These are phyloP conservation scores for Calonectria honghensis DNA, from an alignment of 2,329 filamentous ascomycete genomes.

Conservation along the genomic window DNA sequence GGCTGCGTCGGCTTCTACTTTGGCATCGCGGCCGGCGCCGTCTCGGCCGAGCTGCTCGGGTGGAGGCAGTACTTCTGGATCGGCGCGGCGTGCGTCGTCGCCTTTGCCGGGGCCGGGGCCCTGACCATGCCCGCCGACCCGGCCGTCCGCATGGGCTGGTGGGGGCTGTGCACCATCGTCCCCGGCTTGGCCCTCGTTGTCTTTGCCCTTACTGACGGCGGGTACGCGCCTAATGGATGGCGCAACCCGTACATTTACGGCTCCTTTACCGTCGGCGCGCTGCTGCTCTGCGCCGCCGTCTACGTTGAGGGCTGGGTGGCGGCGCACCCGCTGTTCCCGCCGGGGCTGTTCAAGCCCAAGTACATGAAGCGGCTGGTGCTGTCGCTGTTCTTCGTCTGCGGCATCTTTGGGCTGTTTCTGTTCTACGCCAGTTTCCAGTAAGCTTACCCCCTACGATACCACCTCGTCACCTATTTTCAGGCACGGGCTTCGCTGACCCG, in stretches of 20 bases:
- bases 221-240: slow-evolving; percentile 82
- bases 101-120: slow-evolving; percentile 68
- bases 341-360: slow-evolving; percentile 80
- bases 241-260: slow-evolving; percentile 81
- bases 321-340: slow-evolving; percentile 79
- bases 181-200: slow-evolving; percentile 81
- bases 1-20: slow-evolving; percentile 76
- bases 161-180: slow-evolving; percentile 76
- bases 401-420: slow-evolving; percentile 79
- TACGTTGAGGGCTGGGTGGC: slow-evolving; percentile 85
- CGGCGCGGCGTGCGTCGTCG: slow-evolving; percentile 66
- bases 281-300: slow-evolving; percentile 75
- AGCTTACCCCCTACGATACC: slow-evolving; percentile 49
- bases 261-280: slow-evolving; percentile 76
- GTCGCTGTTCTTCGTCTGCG: slow-evolving; percentile 80
- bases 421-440: slow-evolving; percentile 82
- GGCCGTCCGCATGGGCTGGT: slow-evolving; percentile 78
- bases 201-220: slow-evolving; percentile 84
- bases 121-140: slow-evolving; percentile 62
- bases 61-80: slow-evolving; percentile 85
- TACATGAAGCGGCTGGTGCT: slow-evolving; percentile 79
- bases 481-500: slow-evolving; percentile 31
- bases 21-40: slow-evolving; percentile 80
- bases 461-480: background rate
- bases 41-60: slow-evolving; percentile 74